Percentiles rank a stretch among this genome's conserved stretches.
These are phyloP conservation scores for Hypoxylon sp. DNA, from an alignment of 2,329 filamentous ascomycete genomes.

Conservation along the genomic window DNA sequence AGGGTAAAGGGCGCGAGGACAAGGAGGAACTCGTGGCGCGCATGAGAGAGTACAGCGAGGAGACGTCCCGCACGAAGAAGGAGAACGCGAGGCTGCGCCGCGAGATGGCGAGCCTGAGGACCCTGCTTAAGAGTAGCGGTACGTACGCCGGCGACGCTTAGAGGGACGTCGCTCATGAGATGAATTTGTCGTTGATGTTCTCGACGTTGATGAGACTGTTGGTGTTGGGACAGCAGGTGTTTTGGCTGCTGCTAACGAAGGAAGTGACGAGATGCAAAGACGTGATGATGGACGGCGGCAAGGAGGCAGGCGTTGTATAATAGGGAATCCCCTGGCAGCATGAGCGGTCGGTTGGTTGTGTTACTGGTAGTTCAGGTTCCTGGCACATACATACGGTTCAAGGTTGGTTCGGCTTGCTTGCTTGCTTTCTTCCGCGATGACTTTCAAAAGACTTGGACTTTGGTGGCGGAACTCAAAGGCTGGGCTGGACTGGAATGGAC, in stretches of 20 bases:
- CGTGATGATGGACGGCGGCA: constrained; percentile 13
- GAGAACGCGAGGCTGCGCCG: constrained; percentile 87
- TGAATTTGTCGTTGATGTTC: constrained; percentile 4
- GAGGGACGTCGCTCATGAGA: constrained; percentile 42
- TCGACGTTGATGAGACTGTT: constrained; percentile 17
- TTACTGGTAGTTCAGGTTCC: constrained; percentile 5
- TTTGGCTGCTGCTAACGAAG: constrained; percentile 35
- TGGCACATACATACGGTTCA: not conserved
- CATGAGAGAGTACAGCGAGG: constrained; percentile 80
- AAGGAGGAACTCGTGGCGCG: constrained; percentile 80
- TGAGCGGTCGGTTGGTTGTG: constrained; percentile 16
- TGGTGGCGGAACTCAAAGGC: not conserved
- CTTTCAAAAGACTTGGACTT: constrained; percentile 11
- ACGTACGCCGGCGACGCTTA: constrained; percentile 45
- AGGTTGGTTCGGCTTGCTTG: constrained; percentile 1
- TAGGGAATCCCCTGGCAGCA: constrained; percentile 10
- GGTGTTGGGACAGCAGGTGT: constrained; percentile 32
- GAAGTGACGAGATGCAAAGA: constrained; percentile 34
- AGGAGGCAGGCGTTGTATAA: constrained; percentile 23
- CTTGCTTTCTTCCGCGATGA: constrained; percentile 8
- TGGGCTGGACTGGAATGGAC: not conserved
- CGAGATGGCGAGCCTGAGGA: constrained; percentile 79
- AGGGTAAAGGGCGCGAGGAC: constrained; percentile 78
- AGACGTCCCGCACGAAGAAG: constrained; percentile 80
- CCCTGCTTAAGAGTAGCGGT: constrained; percentile 60